Evolutionary conservation across 495 filamentous ascomycete species (phyloP).

Genomic region (Chaetomium cochliodes): DNA sequence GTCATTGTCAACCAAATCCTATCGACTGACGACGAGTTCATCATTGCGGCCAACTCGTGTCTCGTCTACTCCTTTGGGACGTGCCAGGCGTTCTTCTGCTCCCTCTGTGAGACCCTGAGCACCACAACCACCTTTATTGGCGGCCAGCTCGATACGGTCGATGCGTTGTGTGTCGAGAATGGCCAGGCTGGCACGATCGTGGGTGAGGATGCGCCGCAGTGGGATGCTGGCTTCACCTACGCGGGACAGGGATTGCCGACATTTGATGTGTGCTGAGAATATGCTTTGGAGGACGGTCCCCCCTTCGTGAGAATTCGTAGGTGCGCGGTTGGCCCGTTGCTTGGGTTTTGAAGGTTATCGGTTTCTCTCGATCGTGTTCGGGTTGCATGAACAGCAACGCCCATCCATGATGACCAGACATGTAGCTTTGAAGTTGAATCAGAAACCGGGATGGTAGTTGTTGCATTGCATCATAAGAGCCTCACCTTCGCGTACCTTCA

Average conservation of each 20-base stretch:
- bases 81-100: conserved; percentile 48
- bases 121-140: conserved; percentile 44
- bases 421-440: not conserved
- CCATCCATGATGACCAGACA: not conserved
- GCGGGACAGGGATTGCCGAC: conserved; percentile 35
- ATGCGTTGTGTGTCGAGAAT: conserved; percentile 39
- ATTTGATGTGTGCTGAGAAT: conserved; percentile 41
- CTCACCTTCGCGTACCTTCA: not conserved
- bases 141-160: conserved; percentile 39
- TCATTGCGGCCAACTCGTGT: conserved; percentile 41
- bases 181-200: conserved; percentile 44
- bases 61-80: conserved; percentile 39
- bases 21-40: conserved; percentile 34
- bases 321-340: not conserved
- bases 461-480: not conserved
- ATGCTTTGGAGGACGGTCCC: not conserved
- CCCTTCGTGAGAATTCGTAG: not conserved
- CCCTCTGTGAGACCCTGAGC: conserved; percentile 38
- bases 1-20: conserved; percentile 37
- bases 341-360: not conserved
- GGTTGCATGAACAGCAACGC: not conserved
- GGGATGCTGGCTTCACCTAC: conserved; percentile 43
- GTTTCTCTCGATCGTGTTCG: not conserved
- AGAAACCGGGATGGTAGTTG: not conserved
- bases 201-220: conserved; percentile 39